Base-by-base conservation (phyloP, 2,329 filamentous ascomycete genomes). In the Intubia oerlemansii region DNA sequence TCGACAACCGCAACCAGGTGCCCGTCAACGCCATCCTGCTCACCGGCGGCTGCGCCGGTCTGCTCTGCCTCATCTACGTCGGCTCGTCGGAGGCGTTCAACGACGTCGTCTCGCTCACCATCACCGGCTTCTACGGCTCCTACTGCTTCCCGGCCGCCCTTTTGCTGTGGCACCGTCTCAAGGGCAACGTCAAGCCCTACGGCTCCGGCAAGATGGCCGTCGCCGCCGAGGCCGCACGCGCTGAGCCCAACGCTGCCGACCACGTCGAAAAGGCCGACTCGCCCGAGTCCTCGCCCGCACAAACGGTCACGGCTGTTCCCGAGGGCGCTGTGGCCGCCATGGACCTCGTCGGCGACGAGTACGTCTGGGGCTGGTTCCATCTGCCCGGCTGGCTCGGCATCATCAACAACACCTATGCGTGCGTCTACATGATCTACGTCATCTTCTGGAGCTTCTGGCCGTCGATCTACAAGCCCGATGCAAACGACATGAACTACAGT, bases 361-460 rank as follows among this genome's bases (percentile, higher is more conserved):
- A 28, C 31, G 45, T 60, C 24, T 54, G 54, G 21, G 48, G 56
- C 27, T 37, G 44, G 12, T 51, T 55, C 33, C 42, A 59, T 4
- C 41, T 58, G 26, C 52, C 48, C 34, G 57, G 57, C 2, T 34
- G 39, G 4, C 46, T 39, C 29, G 56, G 57, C 0, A 42, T 53
- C 3, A 31, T 44, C 2, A 41, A 59, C 31, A 59, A 60, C 28
- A 29, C 42, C 5, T 53, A 46, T 32, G 53, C 53, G 0, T 41
- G 57, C 14, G 29, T 45, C 4, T 65, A 58, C 36, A 46, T 56
- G 15, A 38, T 48, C 1, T 49, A 56, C 25, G 46, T 54, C 4
- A 50, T 58, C 25, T 46, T 61, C 33, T 57, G 59, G 35, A 47
- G 47, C 21, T 57, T 58, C 35, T 62, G 58, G 42, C 59, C 60